These are phyloP conservation scores for Rhododendron molle DNA, from an alignment of 148 eudicot species.

Conservation along the genomic window DNA sequence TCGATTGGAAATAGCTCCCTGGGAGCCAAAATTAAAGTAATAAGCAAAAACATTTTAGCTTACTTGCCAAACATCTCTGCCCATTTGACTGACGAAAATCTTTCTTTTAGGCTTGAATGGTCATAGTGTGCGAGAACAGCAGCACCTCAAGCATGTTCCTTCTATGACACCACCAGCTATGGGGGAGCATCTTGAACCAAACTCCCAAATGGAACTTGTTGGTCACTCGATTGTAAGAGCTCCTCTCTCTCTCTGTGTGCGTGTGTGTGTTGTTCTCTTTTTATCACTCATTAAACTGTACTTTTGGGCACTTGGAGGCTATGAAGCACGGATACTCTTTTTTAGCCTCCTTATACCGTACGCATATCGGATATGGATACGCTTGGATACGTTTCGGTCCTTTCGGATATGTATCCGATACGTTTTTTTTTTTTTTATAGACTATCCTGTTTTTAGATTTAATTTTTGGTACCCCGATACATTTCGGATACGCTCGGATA, in stretches of 20 bases:
- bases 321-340: too few relatives aligned
- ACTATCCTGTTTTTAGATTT: too few relatives aligned
- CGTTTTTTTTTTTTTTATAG: too few relatives aligned
- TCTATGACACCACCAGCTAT: conserved; percentile 22
- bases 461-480: too few relatives aligned
- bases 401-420: too few relatives aligned
- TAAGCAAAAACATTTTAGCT: background rate
- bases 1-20: background rate
- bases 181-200: conserved; percentile 31
- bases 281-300: background rate
- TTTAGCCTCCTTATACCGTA: too few relatives aligned
- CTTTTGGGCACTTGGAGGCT: background rate
- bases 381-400: too few relatives aligned
- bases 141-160: conserved; percentile 32
- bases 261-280: background rate
- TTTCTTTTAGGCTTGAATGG: conserved; percentile 33
- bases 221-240: conserved; percentile 66
- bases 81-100: conserved; percentile 6
- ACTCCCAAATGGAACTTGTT: conserved; percentile 54
- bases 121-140: conserved; percentile 40
- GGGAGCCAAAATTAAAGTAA: background rate
- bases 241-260: background rate
- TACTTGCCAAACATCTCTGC: background rate
- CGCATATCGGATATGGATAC: too few relatives aligned
- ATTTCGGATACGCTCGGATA: too few relatives aligned